A percentile compares a stretch with the other conserved stretches of the same genome.
Conservation (phyloP, 2,329 filamentous ascomycete species). For the Lachnellula hyalina region DNA sequence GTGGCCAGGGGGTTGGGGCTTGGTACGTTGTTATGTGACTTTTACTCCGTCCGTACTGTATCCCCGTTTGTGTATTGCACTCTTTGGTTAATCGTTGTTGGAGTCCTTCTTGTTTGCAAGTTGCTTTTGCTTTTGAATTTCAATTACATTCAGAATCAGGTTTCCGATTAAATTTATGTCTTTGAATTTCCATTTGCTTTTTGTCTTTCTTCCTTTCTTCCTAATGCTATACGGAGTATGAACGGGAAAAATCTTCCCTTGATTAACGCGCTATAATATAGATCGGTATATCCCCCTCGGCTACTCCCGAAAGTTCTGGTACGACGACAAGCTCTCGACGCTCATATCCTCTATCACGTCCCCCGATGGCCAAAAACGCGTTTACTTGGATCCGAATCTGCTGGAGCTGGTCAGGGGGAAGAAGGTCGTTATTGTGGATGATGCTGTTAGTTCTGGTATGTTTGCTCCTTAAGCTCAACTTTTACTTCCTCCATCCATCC, state of each 20-base stretch:
- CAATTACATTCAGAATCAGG: no score
- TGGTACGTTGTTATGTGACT: slow-evolving; percentile 7
- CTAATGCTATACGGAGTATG: neutral
- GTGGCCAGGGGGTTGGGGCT: slow-evolving; percentile 21
- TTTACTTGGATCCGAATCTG: slow-evolving; percentile 25
- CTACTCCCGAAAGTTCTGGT: slow-evolving; percentile 30
- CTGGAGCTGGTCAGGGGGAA: slow-evolving; percentile 19
- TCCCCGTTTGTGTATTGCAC: neutral
- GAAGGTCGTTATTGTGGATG: slow-evolving; percentile 23
- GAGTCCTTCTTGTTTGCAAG: no score
- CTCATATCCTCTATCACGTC: slow-evolving; percentile 26
- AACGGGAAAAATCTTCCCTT: neutral
- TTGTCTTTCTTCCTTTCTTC: neutral
- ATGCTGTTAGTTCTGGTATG: slow-evolving; percentile 24
- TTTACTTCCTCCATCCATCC: neutral
- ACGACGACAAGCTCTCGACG: slow-evolving; percentile 20
- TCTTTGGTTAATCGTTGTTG: neutral
- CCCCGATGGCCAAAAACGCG: slow-evolving; percentile 17
- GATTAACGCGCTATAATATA: slow-evolving; percentile 16
- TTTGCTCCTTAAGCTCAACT: neutral
- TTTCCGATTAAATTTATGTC: no score
- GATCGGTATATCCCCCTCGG: slow-evolving; percentile 18
- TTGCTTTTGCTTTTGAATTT: no score
- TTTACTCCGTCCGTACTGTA: no score
- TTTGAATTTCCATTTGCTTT: no score